phyloP scores from a whole-genome alignment of 352 stramenopile species.

The Phytophthora melonis region DNA sequence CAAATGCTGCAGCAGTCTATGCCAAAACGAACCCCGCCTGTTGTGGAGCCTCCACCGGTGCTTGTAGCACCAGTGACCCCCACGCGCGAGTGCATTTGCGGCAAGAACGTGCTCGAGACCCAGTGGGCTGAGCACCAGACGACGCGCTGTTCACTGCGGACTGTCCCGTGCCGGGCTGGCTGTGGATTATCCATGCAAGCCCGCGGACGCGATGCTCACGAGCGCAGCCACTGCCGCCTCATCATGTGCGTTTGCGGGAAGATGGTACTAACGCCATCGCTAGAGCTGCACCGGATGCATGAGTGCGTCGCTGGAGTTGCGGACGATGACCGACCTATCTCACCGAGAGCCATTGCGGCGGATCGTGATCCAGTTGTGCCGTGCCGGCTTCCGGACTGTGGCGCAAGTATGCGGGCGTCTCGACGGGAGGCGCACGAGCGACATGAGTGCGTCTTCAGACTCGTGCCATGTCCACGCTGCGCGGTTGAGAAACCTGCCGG shows the following conservation, averaged over 20 bases:
- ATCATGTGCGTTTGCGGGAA: constrained; percentile 71
- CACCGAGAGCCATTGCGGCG: constrained; percentile 9
- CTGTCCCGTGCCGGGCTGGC: constrained; percentile 59
- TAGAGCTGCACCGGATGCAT: constrained; percentile 62
- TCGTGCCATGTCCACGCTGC: constrained; percentile 58
- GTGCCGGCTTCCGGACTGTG: constrained; percentile 21
- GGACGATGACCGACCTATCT: constrained; percentile 3
- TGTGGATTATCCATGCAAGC: constrained; percentile 62
- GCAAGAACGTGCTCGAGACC: constrained; percentile 38
- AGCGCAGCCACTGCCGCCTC: constrained; percentile 75
- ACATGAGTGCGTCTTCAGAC: constrained; percentile 49
- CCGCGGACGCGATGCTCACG: constrained; percentile 63
- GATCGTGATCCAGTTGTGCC: constrained; percentile 19
- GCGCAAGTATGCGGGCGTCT: constrained; percentile 15
- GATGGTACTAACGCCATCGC: constrained; percentile 68
- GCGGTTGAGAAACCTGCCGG: constrained; percentile 49
- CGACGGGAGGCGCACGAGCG: constrained; percentile 27
- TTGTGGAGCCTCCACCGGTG: neutral
- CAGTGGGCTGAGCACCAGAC: constrained; percentile 46
- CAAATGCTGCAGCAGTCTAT: constrained; percentile 14
- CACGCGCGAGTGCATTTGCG: constrained; percentile 53
- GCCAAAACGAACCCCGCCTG: neutral
- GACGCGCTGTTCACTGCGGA: constrained; percentile 47
- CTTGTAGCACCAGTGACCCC: constrained; percentile 5
- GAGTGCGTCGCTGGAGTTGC: constrained; percentile 51